Conservation (phyloP, 768 basidiomycete species). For the Glaciozyma martinii region DNA sequence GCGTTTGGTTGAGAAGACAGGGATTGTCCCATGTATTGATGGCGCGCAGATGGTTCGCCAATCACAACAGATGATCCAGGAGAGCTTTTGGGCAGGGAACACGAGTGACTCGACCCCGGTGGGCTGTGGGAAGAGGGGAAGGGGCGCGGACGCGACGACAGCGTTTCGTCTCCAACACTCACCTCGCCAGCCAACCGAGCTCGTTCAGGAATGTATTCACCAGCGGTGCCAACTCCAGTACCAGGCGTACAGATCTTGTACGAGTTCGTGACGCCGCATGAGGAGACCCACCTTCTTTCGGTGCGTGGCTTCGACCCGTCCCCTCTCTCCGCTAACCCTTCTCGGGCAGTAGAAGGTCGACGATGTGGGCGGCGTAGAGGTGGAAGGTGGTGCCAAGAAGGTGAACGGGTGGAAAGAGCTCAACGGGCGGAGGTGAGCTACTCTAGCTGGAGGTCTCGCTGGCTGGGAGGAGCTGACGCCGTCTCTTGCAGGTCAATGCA, state of each 20-base stretch:
- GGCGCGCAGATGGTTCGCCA: no score
- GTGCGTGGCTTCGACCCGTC: background rate
- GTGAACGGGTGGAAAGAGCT: conserved; percentile 36
- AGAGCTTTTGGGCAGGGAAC: no score
- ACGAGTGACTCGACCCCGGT: no score
- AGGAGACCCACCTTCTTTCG: conserved; percentile 27
- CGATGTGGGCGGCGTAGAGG: conserved; percentile 3
- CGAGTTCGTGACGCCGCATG: conserved; percentile 22
- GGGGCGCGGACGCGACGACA: no score
- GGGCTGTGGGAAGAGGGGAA: no score
- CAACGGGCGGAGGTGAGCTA: conserved; percentile 32
- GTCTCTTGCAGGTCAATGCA: conserved; percentile 30
- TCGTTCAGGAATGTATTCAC: no score
- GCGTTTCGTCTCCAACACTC: no score
- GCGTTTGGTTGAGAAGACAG: no score
- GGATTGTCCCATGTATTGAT: no score
- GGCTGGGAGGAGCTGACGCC: background rate
- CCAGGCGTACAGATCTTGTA: conserved; percentile 12
- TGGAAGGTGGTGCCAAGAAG: conserved; percentile 5
- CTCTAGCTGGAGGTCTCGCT: background rate
- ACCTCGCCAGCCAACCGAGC: no score
- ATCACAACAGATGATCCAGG: no score
- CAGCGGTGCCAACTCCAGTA: no score
- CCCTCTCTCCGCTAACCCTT: background rate
- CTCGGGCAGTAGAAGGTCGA: conserved; percentile 2